phyloP scores from a whole-genome alignment of 2,329 filamentous ascomycete species.

The Epichloe sylvatica region DNA sequence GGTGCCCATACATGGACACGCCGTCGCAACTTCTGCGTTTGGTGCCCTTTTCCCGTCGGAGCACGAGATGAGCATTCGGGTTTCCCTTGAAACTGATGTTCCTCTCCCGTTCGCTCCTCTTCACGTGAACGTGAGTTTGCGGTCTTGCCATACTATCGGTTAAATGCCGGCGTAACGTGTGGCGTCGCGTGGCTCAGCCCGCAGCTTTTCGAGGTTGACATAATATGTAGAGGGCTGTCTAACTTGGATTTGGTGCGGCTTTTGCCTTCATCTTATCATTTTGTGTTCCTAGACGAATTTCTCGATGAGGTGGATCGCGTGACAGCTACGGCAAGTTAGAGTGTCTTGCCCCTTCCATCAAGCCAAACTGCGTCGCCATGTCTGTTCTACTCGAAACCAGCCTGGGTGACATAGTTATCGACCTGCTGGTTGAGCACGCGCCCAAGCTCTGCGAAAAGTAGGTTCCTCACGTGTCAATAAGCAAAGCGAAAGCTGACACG shows the following conservation, averaged over 20 bases:
- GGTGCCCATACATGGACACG: too few species aligned
- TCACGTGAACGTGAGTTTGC: too few species aligned
- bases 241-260: neutral
- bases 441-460: slow-evolving; percentile 93
- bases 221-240: neutral
- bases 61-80: too few species aligned
- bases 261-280: neutral
- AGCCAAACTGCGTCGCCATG: slow-evolving; percentile 37
- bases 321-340: neutral
- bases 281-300: neutral
- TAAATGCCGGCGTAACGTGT: neutral
- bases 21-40: too few species aligned
- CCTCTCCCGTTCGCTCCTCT: too few species aligned
- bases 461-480: slow-evolving; percentile 23
- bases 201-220: neutral
- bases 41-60: too few species aligned
- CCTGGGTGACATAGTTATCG: slow-evolving; percentile 85
- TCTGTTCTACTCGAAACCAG: slow-evolving; percentile 90
- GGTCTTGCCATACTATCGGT: neutral
- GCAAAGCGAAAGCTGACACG: slow-evolving; percentile 16
- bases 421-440: slow-evolving; percentile 76
- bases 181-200: neutral
- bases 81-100: too few species aligned
- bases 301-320: neutral
- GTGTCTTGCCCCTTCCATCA: neutral